These are phyloP conservation scores for Microcos paniculata DNA, from an alignment of 345 rosid species.

Conservation along the genomic window DNA sequence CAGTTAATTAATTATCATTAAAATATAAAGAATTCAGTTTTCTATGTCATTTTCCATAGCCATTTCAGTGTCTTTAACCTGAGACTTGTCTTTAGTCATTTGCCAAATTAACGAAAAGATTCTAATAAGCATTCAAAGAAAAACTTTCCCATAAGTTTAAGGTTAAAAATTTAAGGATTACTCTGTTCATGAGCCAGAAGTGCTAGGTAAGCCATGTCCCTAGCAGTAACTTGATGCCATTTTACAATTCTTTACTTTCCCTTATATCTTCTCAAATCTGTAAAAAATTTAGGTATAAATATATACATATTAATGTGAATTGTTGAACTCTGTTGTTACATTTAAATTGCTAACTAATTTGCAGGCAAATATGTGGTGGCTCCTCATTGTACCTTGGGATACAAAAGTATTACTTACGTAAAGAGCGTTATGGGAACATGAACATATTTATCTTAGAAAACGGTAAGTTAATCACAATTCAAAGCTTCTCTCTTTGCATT, in stretches of 20 bases:
- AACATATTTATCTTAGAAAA: slow-evolving; percentile 50
- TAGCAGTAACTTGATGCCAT: background rate
- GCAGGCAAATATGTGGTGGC: slow-evolving; percentile 64
- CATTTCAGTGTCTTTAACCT: too few species aligned
- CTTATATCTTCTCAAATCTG: background rate
- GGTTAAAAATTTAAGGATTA: background rate
- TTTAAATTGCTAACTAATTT: background rate
- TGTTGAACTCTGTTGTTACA: background rate
- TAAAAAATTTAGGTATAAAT: background rate
- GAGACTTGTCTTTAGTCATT: background rate
- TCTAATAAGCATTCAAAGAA: background rate
- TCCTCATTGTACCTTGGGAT: slow-evolving; percentile 69
- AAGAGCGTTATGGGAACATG: slow-evolving; percentile 60
- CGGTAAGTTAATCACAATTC: too few species aligned
- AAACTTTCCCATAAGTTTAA: background rate
- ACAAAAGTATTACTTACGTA: slow-evolving; percentile 43
- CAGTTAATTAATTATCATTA: too few species aligned
- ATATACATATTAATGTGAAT: background rate
- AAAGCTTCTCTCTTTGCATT: too few species aligned
- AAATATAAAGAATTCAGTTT: background rate
- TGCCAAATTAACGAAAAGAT: background rate
- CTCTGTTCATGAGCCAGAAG: background rate
- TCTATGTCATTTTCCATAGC: background rate
- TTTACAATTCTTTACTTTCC: background rate
- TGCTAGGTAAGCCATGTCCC: background rate